Evolutionary conservation across 78 protist species (phyloP), one percentile per base, ranked within the genome.

Genomic region (Dictyostelium purpureum): DNA sequence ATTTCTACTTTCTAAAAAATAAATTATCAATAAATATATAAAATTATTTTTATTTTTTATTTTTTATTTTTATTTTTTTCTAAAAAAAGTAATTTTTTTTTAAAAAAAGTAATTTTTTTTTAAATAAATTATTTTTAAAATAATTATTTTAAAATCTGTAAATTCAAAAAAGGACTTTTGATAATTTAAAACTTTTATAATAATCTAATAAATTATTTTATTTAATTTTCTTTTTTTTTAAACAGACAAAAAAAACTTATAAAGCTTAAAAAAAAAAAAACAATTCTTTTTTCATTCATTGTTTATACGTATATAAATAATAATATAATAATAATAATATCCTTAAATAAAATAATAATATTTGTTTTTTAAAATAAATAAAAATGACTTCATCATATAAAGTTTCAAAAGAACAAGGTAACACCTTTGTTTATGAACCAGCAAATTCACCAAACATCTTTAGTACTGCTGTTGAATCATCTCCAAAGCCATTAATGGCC

Each of bases 361-460:
- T 33, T 61, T 61, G 5, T 61, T 24, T 28, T n/a, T 59, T n/a
- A n/a, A 59, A 21, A 59, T 24, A 31, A 26, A 26, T 5, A 61
- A 73, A 26, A 18, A 73, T 73, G 80, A 43, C 78, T 9, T 71
- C 78, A 43, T 24, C 21, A 26, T 74, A 74, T 51, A 49, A 49
- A 14, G 65, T 51, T 33, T 6, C 65, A 18, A 43, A 51, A 49
- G 49, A 74, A 49, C 40, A 26, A 33, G 80, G 65, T 40, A 74
- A 74, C 33, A 31, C 65, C 2, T 74, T 74, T 74, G 80, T 74
- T 4, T 74, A 74, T 35, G 33, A 45, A 33, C 65, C 80, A 49
- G 26, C 77, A 42, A 74, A 51, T 51, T 74, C 80, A 33, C 80
- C 80, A 49, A 74, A 40, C 19, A 49, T 74, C 51, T 51, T 49